A percentile compares a stretch with the other conserved stretches of the same genome.
Conservation (phyloP, 257 asterid genomes). For the Nicotiana obtusifolia region DNA sequence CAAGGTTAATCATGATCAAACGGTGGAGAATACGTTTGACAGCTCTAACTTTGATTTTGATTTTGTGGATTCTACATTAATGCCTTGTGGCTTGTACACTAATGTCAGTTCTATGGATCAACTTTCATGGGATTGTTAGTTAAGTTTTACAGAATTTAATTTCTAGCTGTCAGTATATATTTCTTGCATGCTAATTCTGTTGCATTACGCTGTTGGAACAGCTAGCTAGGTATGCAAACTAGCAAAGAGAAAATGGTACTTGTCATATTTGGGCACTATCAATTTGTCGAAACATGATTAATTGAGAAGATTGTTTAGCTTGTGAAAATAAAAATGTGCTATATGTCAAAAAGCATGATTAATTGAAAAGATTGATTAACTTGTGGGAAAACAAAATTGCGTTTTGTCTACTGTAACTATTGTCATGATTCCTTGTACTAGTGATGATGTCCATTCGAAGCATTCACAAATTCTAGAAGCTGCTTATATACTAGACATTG, state of each 20-base stretch:
- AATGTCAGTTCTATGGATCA: conserved; percentile 42
- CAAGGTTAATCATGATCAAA: conserved; percentile 9
- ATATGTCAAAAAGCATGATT: background rate
- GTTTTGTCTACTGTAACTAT: too few species aligned
- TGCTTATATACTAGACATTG: too few species aligned
- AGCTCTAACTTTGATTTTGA: conserved; percentile 44
- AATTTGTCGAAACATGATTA: background rate
- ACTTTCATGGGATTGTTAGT: conserved; percentile 60
- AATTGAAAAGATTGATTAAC: too few species aligned
- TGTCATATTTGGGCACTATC: background rate
- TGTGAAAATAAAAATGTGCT: too few species aligned
- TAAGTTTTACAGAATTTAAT: background rate
- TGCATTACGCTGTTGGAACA: background rate
- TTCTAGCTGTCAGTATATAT: background rate
- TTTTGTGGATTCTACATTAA: conserved; percentile 44
- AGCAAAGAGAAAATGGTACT: background rate
- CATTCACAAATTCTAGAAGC: too few species aligned
- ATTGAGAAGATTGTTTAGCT: too few species aligned
- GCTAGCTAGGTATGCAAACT: background rate
- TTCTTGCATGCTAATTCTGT: background rate
- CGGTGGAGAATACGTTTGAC: conserved; percentile 24
- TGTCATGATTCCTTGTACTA: background rate
- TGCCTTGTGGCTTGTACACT: conserved; percentile 39
- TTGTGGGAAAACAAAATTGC: too few species aligned
- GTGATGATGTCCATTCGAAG: background rate